A percentile compares a stretch with the other conserved stretches of the same genome.
Evolutionary conservation across 805 yeast species (phyloP).

Genomic region (Starmera pachycereana): DNA sequence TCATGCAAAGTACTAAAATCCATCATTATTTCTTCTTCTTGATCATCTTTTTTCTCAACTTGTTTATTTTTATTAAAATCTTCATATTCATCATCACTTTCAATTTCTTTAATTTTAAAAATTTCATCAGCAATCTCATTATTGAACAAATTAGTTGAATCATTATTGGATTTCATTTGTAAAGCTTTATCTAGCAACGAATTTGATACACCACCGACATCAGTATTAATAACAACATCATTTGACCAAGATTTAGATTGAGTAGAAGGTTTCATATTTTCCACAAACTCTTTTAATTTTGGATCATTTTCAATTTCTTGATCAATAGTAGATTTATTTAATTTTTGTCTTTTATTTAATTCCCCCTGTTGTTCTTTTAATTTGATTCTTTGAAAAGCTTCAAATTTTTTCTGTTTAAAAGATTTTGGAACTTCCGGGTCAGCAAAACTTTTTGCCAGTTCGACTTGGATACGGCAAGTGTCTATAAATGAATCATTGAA

Average conservation of each 20-base stretch:
- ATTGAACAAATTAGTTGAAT: conserved; percentile 6
- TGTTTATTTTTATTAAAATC: conserved; percentile 19
- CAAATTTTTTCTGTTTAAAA: conserved; percentile 41
- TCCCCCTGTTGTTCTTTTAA: conserved; percentile 39
- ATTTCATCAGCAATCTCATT: conserved; percentile 17
- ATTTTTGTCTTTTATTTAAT: conserved; percentile 19
- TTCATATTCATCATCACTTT: conserved; percentile 36
- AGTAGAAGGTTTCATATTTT: conserved; percentile 68
- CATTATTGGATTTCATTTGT: conserved; percentile 23
- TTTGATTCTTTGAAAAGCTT: conserved; percentile 34
- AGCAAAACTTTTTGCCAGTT: conserved; percentile 73
- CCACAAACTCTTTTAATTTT: conserved; percentile 69
- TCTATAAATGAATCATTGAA: conserved; percentile 75
- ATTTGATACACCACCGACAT: conserved; percentile 23
- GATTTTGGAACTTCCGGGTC: conserved; percentile 76
- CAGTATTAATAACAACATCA: conserved; percentile 27
- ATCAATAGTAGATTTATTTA: conserved; percentile 30
- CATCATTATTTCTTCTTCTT: conserved; percentile 38
- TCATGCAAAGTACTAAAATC: conserved; percentile 23
- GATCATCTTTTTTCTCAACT: conserved; percentile 28
- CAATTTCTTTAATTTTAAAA: conserved; percentile 23
- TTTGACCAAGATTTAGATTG: conserved; percentile 68
- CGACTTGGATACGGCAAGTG: conserved; percentile 71
- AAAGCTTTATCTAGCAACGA: conserved; percentile 30
- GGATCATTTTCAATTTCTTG: conserved; percentile 55